phyloP scores from a whole-genome alignment of 345 rosid genomes.

The Streptanthus diversifolius region DNA sequence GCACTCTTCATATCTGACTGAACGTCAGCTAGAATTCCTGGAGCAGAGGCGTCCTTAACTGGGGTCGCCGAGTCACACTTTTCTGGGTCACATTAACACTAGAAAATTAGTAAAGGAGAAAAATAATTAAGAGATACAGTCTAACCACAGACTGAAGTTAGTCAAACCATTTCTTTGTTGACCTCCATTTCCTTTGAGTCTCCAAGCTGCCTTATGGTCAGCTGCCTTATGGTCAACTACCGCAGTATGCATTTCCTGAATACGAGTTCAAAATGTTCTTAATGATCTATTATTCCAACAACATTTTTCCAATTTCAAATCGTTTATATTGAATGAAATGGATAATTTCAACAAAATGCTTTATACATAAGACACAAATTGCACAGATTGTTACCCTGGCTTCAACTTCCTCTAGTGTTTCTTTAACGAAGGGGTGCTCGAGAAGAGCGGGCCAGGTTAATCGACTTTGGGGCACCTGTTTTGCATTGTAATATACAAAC shows the following conservation, averaged over 20 bases:
- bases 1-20: conserved; percentile 37
- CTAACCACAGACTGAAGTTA: conserved; percentile 26
- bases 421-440: conserved; percentile 91
- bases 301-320: conserved; percentile 2
- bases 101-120: conserved; percentile 9
- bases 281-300: conserved; percentile 17
- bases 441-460: conserved; percentile 94
- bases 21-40: conserved; percentile 33
- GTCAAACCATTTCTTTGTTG: conserved; percentile 46
- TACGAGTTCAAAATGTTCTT: conserved; percentile 22
- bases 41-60: conserved; percentile 35
- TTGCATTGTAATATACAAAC: conserved; percentile 24
- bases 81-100: conserved; percentile 40
- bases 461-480: conserved; percentile 87
- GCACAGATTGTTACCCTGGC: conserved; percentile 52
- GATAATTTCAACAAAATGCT: conserved; percentile 2
- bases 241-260: conserved; percentile 50
- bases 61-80: conserved; percentile 39
- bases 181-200: conserved; percentile 43
- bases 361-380: conserved; percentile 15
- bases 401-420: conserved; percentile 57
- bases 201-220: conserved; percentile 43
- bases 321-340: background rate
- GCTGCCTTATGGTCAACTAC: conserved; percentile 38
- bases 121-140: background rate